Conservation (phyloP, 1,284 basidiomycete genomes). For the Microbotryum intermedium region DNA sequence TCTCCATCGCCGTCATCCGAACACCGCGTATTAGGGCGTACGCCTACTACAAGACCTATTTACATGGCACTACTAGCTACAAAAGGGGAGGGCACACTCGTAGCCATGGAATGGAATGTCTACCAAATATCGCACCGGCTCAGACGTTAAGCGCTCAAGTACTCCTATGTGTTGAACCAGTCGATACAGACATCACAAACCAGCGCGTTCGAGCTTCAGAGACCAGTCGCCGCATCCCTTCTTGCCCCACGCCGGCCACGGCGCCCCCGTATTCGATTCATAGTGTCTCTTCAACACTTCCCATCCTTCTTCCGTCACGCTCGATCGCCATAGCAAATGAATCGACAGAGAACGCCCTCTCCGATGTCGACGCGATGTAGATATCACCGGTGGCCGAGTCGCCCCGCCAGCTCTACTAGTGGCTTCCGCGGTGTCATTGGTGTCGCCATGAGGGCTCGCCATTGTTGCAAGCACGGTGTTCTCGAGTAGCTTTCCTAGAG, state of each 20-base stretch:
- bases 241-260: not conserved
- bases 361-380: not conserved
- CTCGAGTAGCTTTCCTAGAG: not conserved
- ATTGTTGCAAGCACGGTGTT: too few species aligned
- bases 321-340: not conserved
- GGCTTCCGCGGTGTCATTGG: not conserved
- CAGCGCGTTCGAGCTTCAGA: not conserved
- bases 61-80: too few species aligned
- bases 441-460: not conserved
- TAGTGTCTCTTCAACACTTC: not conserved
- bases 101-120: not conserved
- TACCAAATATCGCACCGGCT: not conserved
- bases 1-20: too few species aligned
- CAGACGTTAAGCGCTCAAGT: not conserved
- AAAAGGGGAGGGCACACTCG: too few species aligned
- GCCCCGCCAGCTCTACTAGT: not conserved
- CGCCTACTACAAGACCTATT: too few species aligned
- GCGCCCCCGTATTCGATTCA: not conserved
- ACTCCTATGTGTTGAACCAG: not conserved
- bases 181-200: not conserved
- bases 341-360: not conserved
- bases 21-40: too few species aligned
- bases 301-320: not conserved
- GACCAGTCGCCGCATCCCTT: not conserved
- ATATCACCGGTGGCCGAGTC: not conserved